Base-by-base conservation (phyloP, 108 stramenopile species). In the Conticribra weissflogii region DNA sequence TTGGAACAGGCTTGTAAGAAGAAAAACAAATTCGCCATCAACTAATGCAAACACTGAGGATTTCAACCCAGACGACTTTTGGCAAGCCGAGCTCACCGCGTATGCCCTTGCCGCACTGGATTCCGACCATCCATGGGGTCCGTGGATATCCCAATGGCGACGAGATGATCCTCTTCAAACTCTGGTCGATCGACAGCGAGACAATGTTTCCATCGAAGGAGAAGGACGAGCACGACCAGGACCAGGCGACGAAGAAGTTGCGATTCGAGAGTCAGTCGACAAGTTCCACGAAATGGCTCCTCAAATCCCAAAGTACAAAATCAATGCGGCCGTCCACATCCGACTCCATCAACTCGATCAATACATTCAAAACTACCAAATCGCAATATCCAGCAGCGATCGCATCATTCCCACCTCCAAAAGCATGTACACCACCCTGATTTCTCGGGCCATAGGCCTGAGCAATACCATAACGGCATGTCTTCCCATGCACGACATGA, bases 401-500 rank as follows among this genome's bases (percentile, higher is more conserved):
- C n/a, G n/a, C n/a, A n/a, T 64, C 9, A 61, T 78, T 33, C 67
- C 55, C 15, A 63, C 31, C 22, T 80, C 78, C 3, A 66, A 66
- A 62, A 60, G 54, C n/a, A 74, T 78, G 66, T 85, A 78, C 56
- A 58, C 69, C 5, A 44, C 57, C 33, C 41, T 78, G 50, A 58
- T 45, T 12, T 85, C 83, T 15, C 76, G 83, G 17, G 83, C 81
- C 17, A 67, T 81, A 14, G 80, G 67, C 19, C 45, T 85, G 4
- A 51, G 62, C 29, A 54, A 81, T 21, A 45, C 27, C 34, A 55
- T 79, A 5, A 54, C 74, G 9, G 84, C 67, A 45, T 53, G 78
- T 18, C 63, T 85, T 41, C 84, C 84, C 14, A 82, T 85, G 81
- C 77, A 71, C 50, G 84, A 85, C 30, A 85, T 85, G 84, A 66